These are phyloP conservation scores for Caryopteris hybrid DNA, from an alignment of 305 asterid genomes.

Conservation along the genomic window DNA sequence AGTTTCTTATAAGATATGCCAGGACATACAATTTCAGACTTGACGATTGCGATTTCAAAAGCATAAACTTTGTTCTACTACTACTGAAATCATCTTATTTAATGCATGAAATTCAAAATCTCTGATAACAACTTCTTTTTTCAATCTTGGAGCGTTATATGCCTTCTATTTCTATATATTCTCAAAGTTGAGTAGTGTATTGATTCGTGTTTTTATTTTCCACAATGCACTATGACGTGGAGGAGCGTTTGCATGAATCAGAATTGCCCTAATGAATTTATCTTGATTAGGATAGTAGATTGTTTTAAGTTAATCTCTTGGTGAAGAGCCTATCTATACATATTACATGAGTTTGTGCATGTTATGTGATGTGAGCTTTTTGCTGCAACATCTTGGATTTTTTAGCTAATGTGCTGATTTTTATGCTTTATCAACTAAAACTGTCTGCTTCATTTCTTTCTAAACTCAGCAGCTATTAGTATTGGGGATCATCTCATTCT, in stretches of 20 bases:
- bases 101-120: background rate
- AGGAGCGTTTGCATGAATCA: background rate
- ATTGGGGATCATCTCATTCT: background rate
- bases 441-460: background rate
- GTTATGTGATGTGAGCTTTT: background rate
- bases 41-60: background rate
- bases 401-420: background rate
- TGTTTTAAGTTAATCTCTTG: background rate
- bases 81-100: background rate
- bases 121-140: too few relatives aligned
- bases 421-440: background rate
- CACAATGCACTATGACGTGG: background rate
- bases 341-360: background rate
- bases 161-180: too few relatives aligned
- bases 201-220: background rate
- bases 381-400: background rate
- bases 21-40: too few relatives aligned
- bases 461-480: background rate
- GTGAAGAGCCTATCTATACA: background rate
- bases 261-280: background rate
- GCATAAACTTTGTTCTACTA: background rate
- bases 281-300: background rate
- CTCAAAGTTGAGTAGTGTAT: too few relatives aligned
- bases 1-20: background rate
- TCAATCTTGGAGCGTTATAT: too few relatives aligned